phyloP scores from a whole-genome alignment of 1,284 basidiomycete genomes.

The Hymenochaete sp. region DNA sequence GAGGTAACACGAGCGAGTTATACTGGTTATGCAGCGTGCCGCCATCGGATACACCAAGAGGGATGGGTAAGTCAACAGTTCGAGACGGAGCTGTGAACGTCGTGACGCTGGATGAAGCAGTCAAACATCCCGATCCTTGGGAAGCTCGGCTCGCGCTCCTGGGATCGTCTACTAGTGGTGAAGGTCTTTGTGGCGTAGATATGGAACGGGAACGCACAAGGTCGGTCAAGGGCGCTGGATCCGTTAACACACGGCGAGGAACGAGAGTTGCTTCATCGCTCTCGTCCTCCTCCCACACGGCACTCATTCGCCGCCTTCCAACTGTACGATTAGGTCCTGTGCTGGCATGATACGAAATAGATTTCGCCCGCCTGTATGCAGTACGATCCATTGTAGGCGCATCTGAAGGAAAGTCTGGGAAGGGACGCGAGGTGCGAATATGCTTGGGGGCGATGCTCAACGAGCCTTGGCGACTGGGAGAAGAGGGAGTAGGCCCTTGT shows the following conservation, averaged over 20 bases:
- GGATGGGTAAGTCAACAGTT: conserved; percentile 28
- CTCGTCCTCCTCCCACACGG: conserved; percentile 38
- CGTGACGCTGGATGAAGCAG: conserved; percentile 7
- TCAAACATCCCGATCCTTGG: conserved; percentile 2
- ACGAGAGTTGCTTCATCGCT: conserved; percentile 15
- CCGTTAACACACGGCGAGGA: conserved; percentile 22
- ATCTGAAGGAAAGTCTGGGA: too few species aligned
- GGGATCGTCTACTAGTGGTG: neutral
- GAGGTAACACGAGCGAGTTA: conserved; percentile 65
- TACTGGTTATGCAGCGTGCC: conserved; percentile 51
- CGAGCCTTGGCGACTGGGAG: conserved; percentile 21
- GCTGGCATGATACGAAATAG: conserved; percentile 18
- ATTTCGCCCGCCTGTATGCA: conserved; percentile 20
- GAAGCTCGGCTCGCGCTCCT: conserved; percentile 6
- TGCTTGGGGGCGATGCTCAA: conserved; percentile 20
- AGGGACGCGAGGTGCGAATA: neutral
- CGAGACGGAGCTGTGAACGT: conserved; percentile 19
- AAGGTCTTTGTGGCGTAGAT: conserved; percentile 11
- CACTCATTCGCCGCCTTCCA: conserved; percentile 31
- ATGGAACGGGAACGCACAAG: conserved; percentile 16
- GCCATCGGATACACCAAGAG: conserved; percentile 22
- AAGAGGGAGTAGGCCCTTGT: conserved; percentile 21
- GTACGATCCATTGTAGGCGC: neutral
- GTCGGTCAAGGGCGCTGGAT: conserved; percentile 14
- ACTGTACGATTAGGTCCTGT: conserved; percentile 16